Percentiles rank a stretch among this genome's conserved stretches.
These are phyloP conservation scores for Saccharomyces kudriavzevii DNA, from an alignment of 805 yeast genomes.

Conservation along the genomic window DNA sequence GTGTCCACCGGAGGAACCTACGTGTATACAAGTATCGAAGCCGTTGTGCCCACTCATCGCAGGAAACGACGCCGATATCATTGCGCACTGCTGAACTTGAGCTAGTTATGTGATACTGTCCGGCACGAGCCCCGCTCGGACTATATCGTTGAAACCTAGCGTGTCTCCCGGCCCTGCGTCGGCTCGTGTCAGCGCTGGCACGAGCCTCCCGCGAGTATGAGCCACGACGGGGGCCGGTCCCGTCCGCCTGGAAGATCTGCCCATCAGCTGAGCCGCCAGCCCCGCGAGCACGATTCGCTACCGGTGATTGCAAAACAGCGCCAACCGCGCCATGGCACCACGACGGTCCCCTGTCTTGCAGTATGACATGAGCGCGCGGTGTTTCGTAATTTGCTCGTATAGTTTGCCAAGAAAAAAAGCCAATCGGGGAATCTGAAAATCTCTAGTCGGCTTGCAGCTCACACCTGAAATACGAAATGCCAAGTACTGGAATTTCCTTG, in stretches of 20 bases:
- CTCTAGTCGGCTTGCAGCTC: neutral
- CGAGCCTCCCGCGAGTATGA: neutral
- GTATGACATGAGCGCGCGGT: neutral
- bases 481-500: neutral
- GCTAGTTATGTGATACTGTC: neutral
- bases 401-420: conserved; percentile 10
- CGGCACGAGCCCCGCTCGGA: neutral
- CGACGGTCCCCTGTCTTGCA: neutral
- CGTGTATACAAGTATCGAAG: neutral
- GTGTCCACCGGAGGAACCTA: neutral
- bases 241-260: neutral
- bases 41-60: neutral
- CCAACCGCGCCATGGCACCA: neutral
- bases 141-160: neutral
- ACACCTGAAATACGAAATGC: neutral
- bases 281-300: neutral
- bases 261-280: neutral
- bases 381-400: neutral
- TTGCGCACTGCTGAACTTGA: no score
- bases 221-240: neutral
- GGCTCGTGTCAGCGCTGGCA: neutral
- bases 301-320: neutral
- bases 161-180: neutral
- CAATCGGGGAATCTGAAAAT: neutral
- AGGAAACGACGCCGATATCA: neutral